phyloP scores from a whole-genome alignment of 768 basidiomycete genomes.

The Boletus subparvulus region DNA sequence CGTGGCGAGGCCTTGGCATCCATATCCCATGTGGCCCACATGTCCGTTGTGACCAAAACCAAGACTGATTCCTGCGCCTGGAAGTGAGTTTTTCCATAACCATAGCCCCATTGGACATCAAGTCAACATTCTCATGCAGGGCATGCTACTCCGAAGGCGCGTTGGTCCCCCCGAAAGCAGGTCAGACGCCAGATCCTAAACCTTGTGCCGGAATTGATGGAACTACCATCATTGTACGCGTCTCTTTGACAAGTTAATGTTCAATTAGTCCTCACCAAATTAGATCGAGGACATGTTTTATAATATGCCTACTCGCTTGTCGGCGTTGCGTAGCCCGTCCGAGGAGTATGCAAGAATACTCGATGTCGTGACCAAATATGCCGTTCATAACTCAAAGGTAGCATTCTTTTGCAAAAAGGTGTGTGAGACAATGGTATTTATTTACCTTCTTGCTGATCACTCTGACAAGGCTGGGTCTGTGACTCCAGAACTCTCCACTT shows the following conservation, averaged over 20 bases:
- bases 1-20: slow-evolving; percentile 96
- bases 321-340: slow-evolving; percentile 77
- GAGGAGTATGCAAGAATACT: slow-evolving; percentile 93
- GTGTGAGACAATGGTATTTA: background rate
- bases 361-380: slow-evolving; percentile 90
- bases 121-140: slow-evolving; percentile 41
- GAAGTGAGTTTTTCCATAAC: slow-evolving; percentile 65
- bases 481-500: slow-evolving; percentile 79
- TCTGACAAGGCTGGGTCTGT: slow-evolving; percentile 60
- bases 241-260: background rate
- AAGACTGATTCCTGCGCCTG: slow-evolving; percentile 81
- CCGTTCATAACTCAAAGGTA: slow-evolving; percentile 87
- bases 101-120: background rate
- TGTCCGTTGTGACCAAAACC: slow-evolving; percentile 90
- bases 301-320: slow-evolving; percentile 84
- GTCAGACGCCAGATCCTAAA: slow-evolving; percentile 72
- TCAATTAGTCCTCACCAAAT: background rate
- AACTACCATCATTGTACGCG: slow-evolving; percentile 76
- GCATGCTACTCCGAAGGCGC: slow-evolving; percentile 79
- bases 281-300: slow-evolving; percentile 97
- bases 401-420: slow-evolving; percentile 94
- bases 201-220: slow-evolving; percentile 95
- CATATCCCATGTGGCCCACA: slow-evolving; percentile 89
- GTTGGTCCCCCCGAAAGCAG: slow-evolving; percentile 68
- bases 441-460: slow-evolving; percentile 4